Evolutionary conservation across 371 early-diverging fungal species (phyloP).

Genomic region (Rhizopus stolonifer): DNA sequence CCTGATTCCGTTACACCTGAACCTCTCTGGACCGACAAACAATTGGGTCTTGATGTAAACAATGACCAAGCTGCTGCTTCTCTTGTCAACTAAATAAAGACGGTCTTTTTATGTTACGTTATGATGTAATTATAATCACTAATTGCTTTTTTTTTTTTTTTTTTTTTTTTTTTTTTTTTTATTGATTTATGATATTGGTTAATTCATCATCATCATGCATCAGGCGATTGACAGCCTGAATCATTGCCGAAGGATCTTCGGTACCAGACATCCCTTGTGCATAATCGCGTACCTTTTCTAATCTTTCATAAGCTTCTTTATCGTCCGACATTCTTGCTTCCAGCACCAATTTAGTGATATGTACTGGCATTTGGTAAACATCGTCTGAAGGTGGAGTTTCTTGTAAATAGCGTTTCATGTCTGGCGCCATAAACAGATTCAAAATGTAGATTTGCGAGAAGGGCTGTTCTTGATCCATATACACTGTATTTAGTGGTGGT

Average conservation of each 20-base stretch:
- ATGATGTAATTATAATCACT: no score
- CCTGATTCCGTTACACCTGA: conserved; percentile 31
- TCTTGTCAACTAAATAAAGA: neutral
- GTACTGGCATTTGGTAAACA: conserved; percentile 33
- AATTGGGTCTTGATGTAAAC: conserved; percentile 43
- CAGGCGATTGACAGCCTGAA: conserved; percentile 9
- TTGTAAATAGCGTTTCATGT: conserved; percentile 30
- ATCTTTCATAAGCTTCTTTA: conserved; percentile 17
- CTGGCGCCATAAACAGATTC: conserved; percentile 34
- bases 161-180: neutral
- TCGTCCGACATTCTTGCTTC: conserved; percentile 32
- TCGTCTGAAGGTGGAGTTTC: conserved; percentile 34
- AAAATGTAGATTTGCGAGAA: conserved; percentile 27
- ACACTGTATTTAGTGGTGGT: conserved; percentile 16
- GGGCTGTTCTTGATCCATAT: conserved; percentile 17
- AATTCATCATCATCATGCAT: conserved; percentile 20
- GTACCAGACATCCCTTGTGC: conserved; percentile 3
- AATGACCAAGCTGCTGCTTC: conserved; percentile 18
- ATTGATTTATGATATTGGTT: conserved; percentile 11
- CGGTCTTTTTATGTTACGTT: no score
- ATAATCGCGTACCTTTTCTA: conserved; percentile 21
- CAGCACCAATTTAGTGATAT: conserved; percentile 27
- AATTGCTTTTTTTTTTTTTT: no score
- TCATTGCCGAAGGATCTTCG: conserved; percentile 13
- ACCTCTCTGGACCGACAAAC: conserved; percentile 68